Evolutionary conservation across 352 stramenopile species (phyloP), one percentile per base, ranked within the genome.

Genomic region (Peronospora belbahrii): DNA sequence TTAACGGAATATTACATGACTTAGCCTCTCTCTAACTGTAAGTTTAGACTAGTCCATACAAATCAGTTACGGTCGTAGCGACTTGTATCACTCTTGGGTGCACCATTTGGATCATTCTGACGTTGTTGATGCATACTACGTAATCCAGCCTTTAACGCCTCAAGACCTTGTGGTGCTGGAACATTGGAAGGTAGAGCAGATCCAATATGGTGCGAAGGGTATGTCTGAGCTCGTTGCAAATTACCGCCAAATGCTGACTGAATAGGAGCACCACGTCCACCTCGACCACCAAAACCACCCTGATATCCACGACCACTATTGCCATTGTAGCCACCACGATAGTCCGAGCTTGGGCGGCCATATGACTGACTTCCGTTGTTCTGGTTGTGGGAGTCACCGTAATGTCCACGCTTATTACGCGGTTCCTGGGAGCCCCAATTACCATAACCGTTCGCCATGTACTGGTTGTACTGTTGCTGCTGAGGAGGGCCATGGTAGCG

Each of bases 71-170:
- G 71, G 30, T 87, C 72, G 47, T 84, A 87, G 43, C 72, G 74
- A 4, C 49, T 64, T 34, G 54, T 35, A 20, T 70, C 49, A 30
- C 38, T 27, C 18, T 45, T 33, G 10, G 51, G 28, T 11, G 52
- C 52, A 10, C 56, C 52, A 15, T 58, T 55, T 4, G 42, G 10
- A 25, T 65, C 61, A 41, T 51, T 56, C 36, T 63, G 65, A 25
- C 80, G 77, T 38, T 87, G 71, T 55, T 87, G 74, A 38, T 92
- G 80, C 77, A 92, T 92, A 65, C 74, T 92, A 42, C 80, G 80
- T 20, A 92, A 70, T 37, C 80, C 80, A 18, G 77, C 75, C 52
- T 88, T 88, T 19, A 92, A 51, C 17, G 80, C 80, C 15, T 92
- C 80, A 4, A 92, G 56, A 18, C 75, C 66, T 27, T 62, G 74